Evolutionary conservation across 768 basidiomycete species (phyloP).

Genomic region (Cystoderma amianthinum): DNA sequence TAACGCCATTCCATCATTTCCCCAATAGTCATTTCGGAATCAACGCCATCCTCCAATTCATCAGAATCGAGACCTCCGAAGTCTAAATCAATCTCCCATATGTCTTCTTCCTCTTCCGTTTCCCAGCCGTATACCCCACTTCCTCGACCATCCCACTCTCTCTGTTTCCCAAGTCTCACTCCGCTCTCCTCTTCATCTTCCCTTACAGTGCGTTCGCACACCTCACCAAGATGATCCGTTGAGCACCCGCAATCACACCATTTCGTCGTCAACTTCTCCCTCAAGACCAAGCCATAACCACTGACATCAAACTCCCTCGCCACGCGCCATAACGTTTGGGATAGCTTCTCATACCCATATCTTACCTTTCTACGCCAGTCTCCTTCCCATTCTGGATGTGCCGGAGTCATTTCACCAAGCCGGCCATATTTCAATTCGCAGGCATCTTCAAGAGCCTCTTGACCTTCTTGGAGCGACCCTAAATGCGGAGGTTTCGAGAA

Average conservation of each 20-base stretch:
- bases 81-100: slow-evolving; percentile 69
- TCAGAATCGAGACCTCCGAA: slow-evolving; percentile 51
- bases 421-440: slow-evolving; percentile 49
- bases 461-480: slow-evolving; percentile 49
- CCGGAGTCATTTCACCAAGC: slow-evolving; percentile 23
- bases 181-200: slow-evolving; percentile 62
- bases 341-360: slow-evolving; percentile 57
- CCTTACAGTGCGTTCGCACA: slow-evolving; percentile 66
- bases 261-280: slow-evolving; percentile 67
- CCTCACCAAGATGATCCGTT: slow-evolving; percentile 71
- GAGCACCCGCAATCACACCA: slow-evolving; percentile 83
- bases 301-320: slow-evolving; percentile 67
- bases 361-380: slow-evolving; percentile 57
- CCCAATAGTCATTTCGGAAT: slow-evolving; percentile 57
- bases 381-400: slow-evolving; percentile 38
- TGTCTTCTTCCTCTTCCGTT: slow-evolving; percentile 68
- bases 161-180: slow-evolving; percentile 54
- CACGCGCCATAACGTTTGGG: slow-evolving; percentile 63
- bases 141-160: slow-evolving; percentile 75
- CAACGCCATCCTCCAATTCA: slow-evolving; percentile 33
- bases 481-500: slow-evolving; percentile 66
- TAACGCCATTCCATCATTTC: slow-evolving; percentile 75
- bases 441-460: slow-evolving; percentile 58
- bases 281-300: slow-evolving; percentile 61
- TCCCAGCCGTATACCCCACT: slow-evolving; percentile 70